phyloP scores from a whole-genome alignment of 768 basidiomycete genomes.

The Coprinopsis marcescibilis region DNA sequence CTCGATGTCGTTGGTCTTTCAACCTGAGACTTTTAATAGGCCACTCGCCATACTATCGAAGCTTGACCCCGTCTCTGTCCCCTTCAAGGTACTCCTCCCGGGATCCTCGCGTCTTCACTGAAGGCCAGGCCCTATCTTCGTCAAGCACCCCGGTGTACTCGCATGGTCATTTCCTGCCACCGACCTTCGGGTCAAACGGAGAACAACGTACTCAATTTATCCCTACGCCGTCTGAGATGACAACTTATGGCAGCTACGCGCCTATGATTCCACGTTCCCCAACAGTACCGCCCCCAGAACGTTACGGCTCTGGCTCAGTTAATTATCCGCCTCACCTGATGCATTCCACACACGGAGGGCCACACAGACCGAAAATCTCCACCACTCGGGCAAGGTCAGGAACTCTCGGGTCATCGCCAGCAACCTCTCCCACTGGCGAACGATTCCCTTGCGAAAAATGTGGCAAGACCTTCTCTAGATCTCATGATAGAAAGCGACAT shows the following conservation, averaged over 20 bases:
- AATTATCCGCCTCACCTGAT: slow-evolving; percentile 25
- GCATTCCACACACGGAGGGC: slow-evolving; percentile 23
- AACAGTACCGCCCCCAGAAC: slow-evolving; percentile 17
- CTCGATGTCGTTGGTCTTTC: too few relatives aligned
- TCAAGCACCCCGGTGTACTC: slow-evolving; percentile 18
- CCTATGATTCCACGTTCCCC: slow-evolving; percentile 20
- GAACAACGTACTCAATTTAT: slow-evolving; percentile 24
- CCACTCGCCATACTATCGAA: slow-evolving; percentile 29
- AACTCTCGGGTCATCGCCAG: slow-evolving; percentile 30
- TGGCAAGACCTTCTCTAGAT: slow-evolving; percentile 73
- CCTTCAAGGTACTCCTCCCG: slow-evolving; percentile 26
- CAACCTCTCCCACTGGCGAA: slow-evolving; percentile 45
- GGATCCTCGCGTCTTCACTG: slow-evolving; percentile 20
- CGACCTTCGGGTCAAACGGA: slow-evolving; percentile 18
- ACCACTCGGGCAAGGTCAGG: slow-evolving; percentile 36
- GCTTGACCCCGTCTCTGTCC: slow-evolving; percentile 30
- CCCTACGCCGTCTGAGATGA: slow-evolving; percentile 30
- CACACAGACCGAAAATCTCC: slow-evolving; percentile 30
- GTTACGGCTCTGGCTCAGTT: slow-evolving; percentile 19
- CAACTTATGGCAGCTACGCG: slow-evolving; percentile 25
- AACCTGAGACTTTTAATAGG: too few relatives aligned
- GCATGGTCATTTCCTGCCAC: slow-evolving; percentile 15
- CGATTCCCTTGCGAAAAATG: slow-evolving; percentile 70
- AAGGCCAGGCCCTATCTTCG: slow-evolving; percentile 17
- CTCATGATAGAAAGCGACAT: slow-evolving; percentile 79